Base-by-base conservation (phyloP, 2,329 filamentous ascomycete genomes). In the Rutstroemia sydowiana region DNA sequence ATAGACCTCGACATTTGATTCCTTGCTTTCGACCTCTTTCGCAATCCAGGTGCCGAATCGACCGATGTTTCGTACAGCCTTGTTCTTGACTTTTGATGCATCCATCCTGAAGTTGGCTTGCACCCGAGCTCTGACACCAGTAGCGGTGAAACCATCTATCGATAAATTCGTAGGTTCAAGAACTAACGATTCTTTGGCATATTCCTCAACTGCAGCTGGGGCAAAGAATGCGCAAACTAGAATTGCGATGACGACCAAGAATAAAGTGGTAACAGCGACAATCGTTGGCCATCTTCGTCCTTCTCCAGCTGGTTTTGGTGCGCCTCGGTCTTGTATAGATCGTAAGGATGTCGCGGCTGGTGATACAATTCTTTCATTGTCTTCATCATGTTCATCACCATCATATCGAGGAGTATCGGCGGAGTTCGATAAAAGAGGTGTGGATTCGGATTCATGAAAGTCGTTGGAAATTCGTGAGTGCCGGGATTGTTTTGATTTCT, bases 51-150 rank as follows among this genome's bases (percentile, higher is more conserved):
- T 95, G 16, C 84, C 82, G 20, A 88, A 77, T 51, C 79, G 78
- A 39, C 93, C 93, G 46, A 97, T 71, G 59, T 85, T 82, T 57
- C 88, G 79, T 26, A 92, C 79, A 50, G 83, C 75, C 47, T 80
- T 75, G 59, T 87, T 86, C 55, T 77, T 70, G 18, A 97, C 90
- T 46, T 82, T 82, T 5, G 79, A 80, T 0, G 85, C 85, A 67
- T 97, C 89, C 59, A 98, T 79, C 40, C 75, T 77, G 63, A 97
- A 88, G 50, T 87, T 85, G 18, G 87, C 92, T 63, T 91, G 85
- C 43, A 98, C 76, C 57, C 89, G 83, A 30, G 88, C 86, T 55
- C 78, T 81, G 8, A 96, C 79, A 11, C 93, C 92, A 53, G 84
- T 77, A 7, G 81, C 65, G 0, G 89, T 96, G 59, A 96, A 86